A percentile compares a stretch with the other conserved stretches of the same genome.
Conservation (phyloP, 2,329 filamentous ascomycete genomes). For the Xylariaceae sp. region DNA sequence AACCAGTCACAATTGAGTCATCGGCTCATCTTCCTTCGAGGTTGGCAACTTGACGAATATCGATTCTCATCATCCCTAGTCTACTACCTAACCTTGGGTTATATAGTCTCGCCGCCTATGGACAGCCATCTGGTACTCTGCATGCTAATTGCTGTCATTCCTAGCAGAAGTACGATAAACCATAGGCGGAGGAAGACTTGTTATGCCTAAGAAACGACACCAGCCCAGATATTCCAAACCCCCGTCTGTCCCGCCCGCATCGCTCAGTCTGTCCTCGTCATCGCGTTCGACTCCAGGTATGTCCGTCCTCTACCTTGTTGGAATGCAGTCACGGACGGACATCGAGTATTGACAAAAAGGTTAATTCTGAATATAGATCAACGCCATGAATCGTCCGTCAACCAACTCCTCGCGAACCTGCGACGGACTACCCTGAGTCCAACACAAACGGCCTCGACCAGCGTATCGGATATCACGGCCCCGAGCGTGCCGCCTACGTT, state of each 20-base stretch:
- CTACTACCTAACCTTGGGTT: too few relatives aligned
- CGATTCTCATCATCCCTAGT: too few relatives aligned
- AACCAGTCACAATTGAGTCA: too few relatives aligned
- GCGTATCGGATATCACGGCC: constrained; percentile 26
- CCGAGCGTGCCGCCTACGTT: constrained; percentile 57
- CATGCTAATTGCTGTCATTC: too few relatives aligned
- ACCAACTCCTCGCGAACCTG: constrained; percentile 54
- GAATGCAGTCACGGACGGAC: too few relatives aligned
- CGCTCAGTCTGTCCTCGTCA: constrained; percentile 37
- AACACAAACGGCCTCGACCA: constrained; percentile 9
- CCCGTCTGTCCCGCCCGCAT: constrained; percentile 47
- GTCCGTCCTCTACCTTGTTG: constrained; percentile 1
- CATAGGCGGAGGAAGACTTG: constrained; percentile 19
- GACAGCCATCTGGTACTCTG: too few relatives aligned
- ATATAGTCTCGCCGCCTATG: too few relatives aligned
- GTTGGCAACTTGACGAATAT: too few relatives aligned
- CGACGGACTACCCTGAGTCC: constrained; percentile 39
- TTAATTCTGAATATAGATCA: too few relatives aligned
- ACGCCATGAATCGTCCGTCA: constrained; percentile 44
- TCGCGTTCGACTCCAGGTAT: constrained; percentile 26
- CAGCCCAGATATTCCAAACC: constrained; percentile 53
- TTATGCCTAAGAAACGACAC: constrained; percentile 61
- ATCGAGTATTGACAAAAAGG: too few relatives aligned
- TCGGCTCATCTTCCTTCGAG: too few relatives aligned
- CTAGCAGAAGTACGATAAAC: neutral